These are phyloP conservation scores for Botryobasidium botryosum DNA, from an alignment of 768 basidiomycete species.

Conservation along the genomic window DNA sequence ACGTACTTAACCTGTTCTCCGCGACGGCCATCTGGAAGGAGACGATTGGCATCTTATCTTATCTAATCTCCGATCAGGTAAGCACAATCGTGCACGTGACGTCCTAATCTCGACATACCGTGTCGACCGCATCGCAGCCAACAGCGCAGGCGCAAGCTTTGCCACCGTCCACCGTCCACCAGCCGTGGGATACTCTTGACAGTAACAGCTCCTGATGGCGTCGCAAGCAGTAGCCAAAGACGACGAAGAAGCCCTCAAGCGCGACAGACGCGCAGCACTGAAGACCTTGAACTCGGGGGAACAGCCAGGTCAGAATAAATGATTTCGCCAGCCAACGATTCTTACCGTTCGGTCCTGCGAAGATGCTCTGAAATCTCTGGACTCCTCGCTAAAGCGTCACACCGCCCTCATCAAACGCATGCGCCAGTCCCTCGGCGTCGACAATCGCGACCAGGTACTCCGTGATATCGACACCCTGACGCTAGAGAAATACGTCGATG, in stretches of 20 bases:
- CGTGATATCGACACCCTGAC: constrained; percentile 85
- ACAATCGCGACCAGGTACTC: constrained; percentile 71
- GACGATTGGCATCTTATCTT: too few species aligned
- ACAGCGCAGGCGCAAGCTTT: too few species aligned
- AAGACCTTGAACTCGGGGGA: constrained; percentile 32
- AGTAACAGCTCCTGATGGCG: too few species aligned
- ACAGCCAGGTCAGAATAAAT: constrained; percentile 1
- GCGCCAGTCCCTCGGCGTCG: constrained; percentile 64
- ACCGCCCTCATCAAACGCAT: constrained; percentile 91
- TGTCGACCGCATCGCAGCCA: too few species aligned
- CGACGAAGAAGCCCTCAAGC: constrained; percentile 36
- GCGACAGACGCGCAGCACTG: constrained; percentile 39
- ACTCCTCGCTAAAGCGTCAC: constrained; percentile 91
- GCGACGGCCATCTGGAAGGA: too few species aligned
- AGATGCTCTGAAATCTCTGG: constrained; percentile 38
- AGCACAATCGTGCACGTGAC: too few species aligned
- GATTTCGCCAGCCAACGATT: not conserved
- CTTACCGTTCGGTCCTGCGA: not conserved
- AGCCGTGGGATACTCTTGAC: too few species aligned
- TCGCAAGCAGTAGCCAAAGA: constrained; percentile 21
- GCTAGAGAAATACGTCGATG: constrained; percentile 91
- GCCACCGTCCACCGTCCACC: too few species aligned
- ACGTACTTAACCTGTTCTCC: too few species aligned
- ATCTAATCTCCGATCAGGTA: too few species aligned
- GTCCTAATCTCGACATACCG: too few species aligned